A percentile compares a stretch with the other conserved stretches of the same genome.
Evolutionary conservation across 129 eudicot genomes (phyloP).

Genomic region (Escallonia rubra): DNA sequence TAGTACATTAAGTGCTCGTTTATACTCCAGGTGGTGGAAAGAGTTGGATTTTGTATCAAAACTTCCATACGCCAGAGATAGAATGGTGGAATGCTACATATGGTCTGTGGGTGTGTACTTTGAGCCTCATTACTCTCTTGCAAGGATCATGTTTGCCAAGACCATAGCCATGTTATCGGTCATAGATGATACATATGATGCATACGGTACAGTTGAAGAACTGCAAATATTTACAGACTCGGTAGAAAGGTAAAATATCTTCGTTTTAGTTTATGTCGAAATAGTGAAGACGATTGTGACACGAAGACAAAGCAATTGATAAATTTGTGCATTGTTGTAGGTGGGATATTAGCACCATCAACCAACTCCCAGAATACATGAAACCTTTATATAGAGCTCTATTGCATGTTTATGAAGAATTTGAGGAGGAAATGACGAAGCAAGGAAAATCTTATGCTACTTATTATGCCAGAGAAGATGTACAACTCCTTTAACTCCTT

Average conservation of each 20-base stretch:
- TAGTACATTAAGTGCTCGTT: background rate
- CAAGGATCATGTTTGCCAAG: background rate
- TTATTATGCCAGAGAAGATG: conserved; percentile 13
- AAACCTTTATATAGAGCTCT: conserved; percentile 11
- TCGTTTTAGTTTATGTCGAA: too few species aligned
- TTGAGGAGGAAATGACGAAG: conserved; percentile 1
- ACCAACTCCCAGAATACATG: conserved; percentile 23
- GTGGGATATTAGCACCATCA: conserved; percentile 22
- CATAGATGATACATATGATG: conserved; percentile 16
- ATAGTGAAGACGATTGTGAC: too few species aligned
- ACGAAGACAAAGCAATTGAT: too few species aligned
- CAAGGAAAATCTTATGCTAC: conserved; percentile 1
- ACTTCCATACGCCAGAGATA: background rate
- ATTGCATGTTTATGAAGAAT: background rate
- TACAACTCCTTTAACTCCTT: too few species aligned
- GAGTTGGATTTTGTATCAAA: background rate
- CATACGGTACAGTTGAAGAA: conserved; percentile 17
- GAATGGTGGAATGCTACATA: conserved; percentile 5
- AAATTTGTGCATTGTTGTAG: background rate
- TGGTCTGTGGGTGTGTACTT: conserved; percentile 6
- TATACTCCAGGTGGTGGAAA: conserved; percentile 12
- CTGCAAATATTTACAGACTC: conserved; percentile 7
- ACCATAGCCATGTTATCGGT: background rate
- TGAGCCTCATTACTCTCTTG: conserved; percentile 6
- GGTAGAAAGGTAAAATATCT: conserved; percentile 2